Evolutionary conservation across 306 rosid genomes (phyloP), one percentile per base, ranked within the genome.

Genomic region (Quercus wislizeni): DNA sequence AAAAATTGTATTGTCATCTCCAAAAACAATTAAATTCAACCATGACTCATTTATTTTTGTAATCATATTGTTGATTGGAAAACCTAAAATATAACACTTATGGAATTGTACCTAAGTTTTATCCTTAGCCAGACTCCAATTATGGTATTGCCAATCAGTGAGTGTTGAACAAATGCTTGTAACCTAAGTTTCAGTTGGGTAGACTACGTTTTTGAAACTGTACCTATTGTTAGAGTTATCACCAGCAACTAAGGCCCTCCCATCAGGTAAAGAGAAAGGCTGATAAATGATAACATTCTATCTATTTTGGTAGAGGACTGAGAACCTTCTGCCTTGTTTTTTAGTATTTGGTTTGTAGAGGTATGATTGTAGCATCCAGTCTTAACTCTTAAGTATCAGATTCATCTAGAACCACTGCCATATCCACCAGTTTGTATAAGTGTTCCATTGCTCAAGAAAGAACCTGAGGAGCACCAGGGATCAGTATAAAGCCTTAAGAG

Each of bases 381-480:
- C 76, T 61, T 7, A 76, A 97, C 90, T 57, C 76, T 61, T 7
- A 76, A 91, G 61, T 69, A 25, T 78, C 97, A 82, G 19, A 90
- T 56, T 52, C 86, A 73, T 70, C 76, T 83, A 8, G 88, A 67
- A 2, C 99, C 97, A 1, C 5, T 57, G 18, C 75, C 76, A 79
- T 58, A 80, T 15, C 99, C 99, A 58, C 98, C 98, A 0, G 85
- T 64, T 68, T 90, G 97, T 8, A 85, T 1, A 3, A 93, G 91
- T 28, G 97, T 91, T 7, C 98, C 98, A 27, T 93, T 89, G 82
- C 91, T 84, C 18, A 90, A 64, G 72, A 91, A 90, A 75, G 94
- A 75, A 18, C 94, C 98, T 0, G 98, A 88, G 74, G 99, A 95
- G 84, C 96, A 91, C 99, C 98, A 90, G 25, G 97, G 83, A 78